Percentiles rank a stretch among this genome's conserved stretches.
Evolutionary conservation across 75 land plant species (phyloP).

Genomic region (Sequoia sempervirens): DNA sequence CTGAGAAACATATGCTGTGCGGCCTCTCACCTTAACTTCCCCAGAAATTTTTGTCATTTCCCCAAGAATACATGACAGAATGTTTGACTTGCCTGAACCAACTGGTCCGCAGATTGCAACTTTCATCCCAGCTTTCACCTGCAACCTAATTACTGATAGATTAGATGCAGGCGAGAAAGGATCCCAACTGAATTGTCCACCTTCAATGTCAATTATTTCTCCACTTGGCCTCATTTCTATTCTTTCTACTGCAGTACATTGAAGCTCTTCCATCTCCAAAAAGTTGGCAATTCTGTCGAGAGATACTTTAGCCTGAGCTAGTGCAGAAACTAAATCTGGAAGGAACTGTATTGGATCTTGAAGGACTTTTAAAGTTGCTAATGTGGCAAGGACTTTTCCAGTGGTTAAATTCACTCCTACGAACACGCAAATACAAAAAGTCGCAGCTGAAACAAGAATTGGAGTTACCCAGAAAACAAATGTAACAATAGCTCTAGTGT

Average conservation of each 20-base stretch:
- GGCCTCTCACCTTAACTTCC: conserved; percentile 45
- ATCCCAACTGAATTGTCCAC: conserved; percentile 51
- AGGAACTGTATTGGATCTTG: conserved; percentile 53
- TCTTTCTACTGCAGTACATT: conserved; percentile 9
- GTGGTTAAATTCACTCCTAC: conserved; percentile 35
- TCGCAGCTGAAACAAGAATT: conserved; percentile 47
- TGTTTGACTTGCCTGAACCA: conserved; percentile 80
- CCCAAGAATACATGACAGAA: conserved; percentile 64
- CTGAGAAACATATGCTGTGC: conserved; percentile 76
- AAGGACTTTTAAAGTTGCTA: conserved; percentile 53
- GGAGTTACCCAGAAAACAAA: conserved; percentile 58
- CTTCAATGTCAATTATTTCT: conserved; percentile 34
- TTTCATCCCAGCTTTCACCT: conserved; percentile 43
- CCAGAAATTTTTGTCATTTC: conserved; percentile 68
- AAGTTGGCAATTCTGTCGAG: conserved; percentile 47
- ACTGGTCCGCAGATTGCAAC: conserved; percentile 86
- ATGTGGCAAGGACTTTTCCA: conserved; percentile 55
- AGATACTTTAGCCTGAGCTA: conserved; percentile 54
- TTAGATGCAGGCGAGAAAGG: conserved; percentile 8
- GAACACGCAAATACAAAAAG: conserved; percentile 46
- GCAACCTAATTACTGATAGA: conserved; percentile 30
- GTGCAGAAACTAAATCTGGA: conserved; percentile 45
- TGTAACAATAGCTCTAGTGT: conserved; percentile 32
- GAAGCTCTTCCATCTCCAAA: conserved; percentile 55
- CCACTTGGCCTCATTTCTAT: not conserved